These are phyloP conservation scores for Pulveroboletus sp. DNA, from an alignment of 768 basidiomycete genomes.

Conservation along the genomic window DNA sequence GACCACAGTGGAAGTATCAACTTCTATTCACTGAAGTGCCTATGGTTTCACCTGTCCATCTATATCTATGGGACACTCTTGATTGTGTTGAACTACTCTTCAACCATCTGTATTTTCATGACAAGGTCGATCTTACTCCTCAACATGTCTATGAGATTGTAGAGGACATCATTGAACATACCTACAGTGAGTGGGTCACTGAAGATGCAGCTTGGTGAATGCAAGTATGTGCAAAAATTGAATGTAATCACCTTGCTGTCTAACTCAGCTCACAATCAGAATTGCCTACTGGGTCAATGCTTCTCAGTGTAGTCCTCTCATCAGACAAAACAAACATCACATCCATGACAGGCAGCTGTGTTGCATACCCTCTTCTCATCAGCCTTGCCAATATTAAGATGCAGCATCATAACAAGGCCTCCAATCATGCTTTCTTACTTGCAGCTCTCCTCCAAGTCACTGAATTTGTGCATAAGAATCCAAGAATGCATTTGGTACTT, in stretches of 20 bases:
- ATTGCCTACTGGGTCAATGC: background rate
- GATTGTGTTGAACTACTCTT: background rate
- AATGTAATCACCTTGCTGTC: no score
- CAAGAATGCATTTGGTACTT: background rate
- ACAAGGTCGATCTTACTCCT: background rate
- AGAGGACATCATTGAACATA: background rate
- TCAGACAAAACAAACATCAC: background rate
- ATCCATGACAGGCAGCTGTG: background rate
- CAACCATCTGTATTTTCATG: background rate
- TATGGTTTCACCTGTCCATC: background rate
- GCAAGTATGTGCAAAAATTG: background rate
- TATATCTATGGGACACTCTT: background rate
- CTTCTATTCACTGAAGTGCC: background rate
- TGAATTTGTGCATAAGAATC: background rate
- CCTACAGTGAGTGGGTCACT: background rate
- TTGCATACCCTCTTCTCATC: background rate
- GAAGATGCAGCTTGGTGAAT: background rate
- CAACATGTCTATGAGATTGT: background rate
- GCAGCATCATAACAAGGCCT: no score
- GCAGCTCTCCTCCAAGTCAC: background rate
- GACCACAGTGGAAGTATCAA: background rate
- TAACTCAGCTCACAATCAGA: background rate
- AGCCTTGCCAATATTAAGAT: background rate
- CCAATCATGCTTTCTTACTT: background rate
- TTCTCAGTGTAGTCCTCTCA: background rate